Evolutionary conservation across 2,329 filamentous ascomycete genomes (phyloP), one percentile per base, ranked within the genome.

Genomic region (Graphium sp.): DNA sequence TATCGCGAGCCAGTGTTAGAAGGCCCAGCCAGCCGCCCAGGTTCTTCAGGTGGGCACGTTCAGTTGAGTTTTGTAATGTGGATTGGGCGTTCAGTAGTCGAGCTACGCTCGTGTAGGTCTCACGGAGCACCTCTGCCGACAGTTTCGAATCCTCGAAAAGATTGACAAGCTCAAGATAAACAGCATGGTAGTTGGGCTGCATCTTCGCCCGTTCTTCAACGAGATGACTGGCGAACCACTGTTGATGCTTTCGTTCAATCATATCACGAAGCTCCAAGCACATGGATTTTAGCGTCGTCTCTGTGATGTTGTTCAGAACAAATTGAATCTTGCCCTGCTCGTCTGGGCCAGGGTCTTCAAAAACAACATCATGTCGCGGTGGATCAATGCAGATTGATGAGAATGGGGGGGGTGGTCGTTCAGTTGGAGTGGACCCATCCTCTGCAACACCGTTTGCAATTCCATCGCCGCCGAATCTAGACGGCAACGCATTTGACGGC

Each of bases 141-240:
- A 98, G 59, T 7, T 65, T 55, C 44, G 70, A 78, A 46, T 89
- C 74, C 39, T 81, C 70, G 40, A 95, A 82, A 19, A 84, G 68
- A 32, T 77, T 77, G 34, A 98, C 67, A 29, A 98, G 67, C 41
- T 93, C 81, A 28, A 95, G 66, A 47, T 98, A 98, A 14, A 98
- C 70, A 34, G 79, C 68, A 41, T 98, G 89, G 45, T 91, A 95
- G 49, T 98, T 98, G 5, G 87, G 85, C 47, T 98, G 87, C 60
- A 93, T 76, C 53, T 94, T 95, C 18, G 87, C 91, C 25, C 91
- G 82, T 47, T 94, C 82, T 45, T 94, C 87, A 3, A 98, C 89
- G 7, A 98, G 62, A 44, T 95, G 92, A 26, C 74, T 75, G 6
- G 91, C 89, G 45, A 98, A 98, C 89, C 89, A 98, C 45, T 91